These are phyloP conservation scores for Saururus chinensis DNA, from an alignment of 164 flowering plant genomes.

Conservation along the genomic window DNA sequence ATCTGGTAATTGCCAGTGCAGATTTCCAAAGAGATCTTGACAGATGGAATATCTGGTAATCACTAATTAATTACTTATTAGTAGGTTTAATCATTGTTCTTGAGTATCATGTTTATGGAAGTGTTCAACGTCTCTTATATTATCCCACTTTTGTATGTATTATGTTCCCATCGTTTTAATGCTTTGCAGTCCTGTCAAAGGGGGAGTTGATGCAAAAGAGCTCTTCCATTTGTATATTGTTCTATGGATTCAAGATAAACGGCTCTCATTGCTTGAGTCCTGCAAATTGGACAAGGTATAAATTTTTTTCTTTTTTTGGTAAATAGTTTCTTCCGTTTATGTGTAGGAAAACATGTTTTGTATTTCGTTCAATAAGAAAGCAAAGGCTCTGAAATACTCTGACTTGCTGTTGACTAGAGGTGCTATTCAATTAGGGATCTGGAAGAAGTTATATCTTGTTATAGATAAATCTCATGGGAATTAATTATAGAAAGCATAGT, in stretches of 20 bases:
- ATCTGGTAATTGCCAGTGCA: slow-evolving; percentile 78
- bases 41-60: slow-evolving; percentile 71
- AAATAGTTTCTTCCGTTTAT: too few relatives aligned
- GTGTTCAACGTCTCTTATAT: neutral
- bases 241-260: slow-evolving; percentile 88
- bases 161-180: neutral
- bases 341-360: too few relatives aligned
- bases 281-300: slow-evolving; percentile 86
- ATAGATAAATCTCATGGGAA: too few relatives aligned
- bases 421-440: too few relatives aligned
- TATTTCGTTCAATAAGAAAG: too few relatives aligned
- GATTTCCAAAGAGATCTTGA: slow-evolving; percentile 80
- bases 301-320: neutral
- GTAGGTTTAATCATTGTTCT: neutral
- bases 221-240: slow-evolving; percentile 81
- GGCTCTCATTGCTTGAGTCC: slow-evolving; percentile 60
- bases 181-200: slow-evolving; percentile 59
- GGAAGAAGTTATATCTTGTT: too few relatives aligned
- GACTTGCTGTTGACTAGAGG: too few relatives aligned
- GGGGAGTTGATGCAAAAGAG: slow-evolving; percentile 92
- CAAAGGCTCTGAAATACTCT: too few relatives aligned
- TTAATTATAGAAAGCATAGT: too few relatives aligned
- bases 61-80: neutral
- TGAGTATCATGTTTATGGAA: neutral
- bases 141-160: neutral